Conservation (phyloP, 805 yeast species). For the Sugiyamaella chiloensis region DNA sequence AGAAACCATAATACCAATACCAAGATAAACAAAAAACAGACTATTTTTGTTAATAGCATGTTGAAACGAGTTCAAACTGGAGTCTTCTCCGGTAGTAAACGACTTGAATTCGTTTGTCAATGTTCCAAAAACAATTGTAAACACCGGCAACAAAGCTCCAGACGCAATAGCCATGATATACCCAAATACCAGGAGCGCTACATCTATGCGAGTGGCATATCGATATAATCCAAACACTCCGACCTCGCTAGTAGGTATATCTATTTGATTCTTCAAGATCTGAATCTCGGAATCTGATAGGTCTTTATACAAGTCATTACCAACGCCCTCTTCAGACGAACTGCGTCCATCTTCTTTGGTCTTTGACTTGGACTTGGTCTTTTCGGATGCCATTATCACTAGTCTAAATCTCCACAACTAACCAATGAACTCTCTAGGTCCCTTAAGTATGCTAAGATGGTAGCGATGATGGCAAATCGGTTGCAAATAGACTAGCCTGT, state of each 20-base stretch:
- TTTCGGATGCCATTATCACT: too few species aligned
- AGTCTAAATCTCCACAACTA: too few species aligned
- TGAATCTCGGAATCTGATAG: constrained; percentile 33
- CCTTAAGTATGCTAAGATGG: too few species aligned
- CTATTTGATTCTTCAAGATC: constrained; percentile 35
- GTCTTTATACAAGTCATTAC: constrained; percentile 28
- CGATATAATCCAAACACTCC: constrained; percentile 33
- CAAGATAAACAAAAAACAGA: constrained; percentile 40
- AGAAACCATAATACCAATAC: constrained; percentile 35
- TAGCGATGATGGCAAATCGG: too few species aligned
- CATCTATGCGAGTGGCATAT: constrained; percentile 35
- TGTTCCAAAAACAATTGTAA: constrained; percentile 40
- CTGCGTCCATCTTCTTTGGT: too few species aligned
- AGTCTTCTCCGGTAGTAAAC: constrained; percentile 27
- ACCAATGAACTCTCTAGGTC: too few species aligned
- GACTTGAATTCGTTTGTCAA: constrained; percentile 37
- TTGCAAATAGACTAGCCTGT: too few species aligned
- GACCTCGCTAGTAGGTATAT: constrained; percentile 22
- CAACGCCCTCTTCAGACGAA: constrained; percentile 8
- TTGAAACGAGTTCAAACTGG: constrained; percentile 33
- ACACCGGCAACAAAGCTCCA: constrained; percentile 41
- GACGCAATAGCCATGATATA: constrained; percentile 34
- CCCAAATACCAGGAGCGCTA: constrained; percentile 31
- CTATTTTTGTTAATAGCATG: constrained; percentile 34
- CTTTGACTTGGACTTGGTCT: too few species aligned